Conservation (phyloP, 2,329 filamentous ascomycete genomes). For the Claviceps sp. region DNA sequence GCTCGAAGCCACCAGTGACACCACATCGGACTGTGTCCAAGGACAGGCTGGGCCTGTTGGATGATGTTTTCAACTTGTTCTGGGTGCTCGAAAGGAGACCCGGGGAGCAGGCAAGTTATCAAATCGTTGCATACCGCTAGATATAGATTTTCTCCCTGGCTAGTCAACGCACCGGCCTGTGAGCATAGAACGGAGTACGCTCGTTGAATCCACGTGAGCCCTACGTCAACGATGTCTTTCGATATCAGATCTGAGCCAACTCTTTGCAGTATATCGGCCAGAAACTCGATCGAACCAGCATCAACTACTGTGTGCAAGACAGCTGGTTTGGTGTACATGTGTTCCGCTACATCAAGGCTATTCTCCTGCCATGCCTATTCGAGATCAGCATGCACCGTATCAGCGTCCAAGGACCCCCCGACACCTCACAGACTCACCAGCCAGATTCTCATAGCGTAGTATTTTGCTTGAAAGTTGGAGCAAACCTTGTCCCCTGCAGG, state of each 20-base stretch:
- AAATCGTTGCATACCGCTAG: constrained; percentile 52
- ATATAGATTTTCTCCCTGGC: constrained; percentile 49
- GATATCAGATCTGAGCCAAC: constrained; percentile 50
- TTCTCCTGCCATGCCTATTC: constrained; percentile 59
- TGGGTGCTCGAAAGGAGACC: constrained; percentile 28
- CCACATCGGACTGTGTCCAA: constrained; percentile 52
- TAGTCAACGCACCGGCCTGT: constrained; percentile 40
- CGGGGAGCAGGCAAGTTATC: constrained; percentile 40
- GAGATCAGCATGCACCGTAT: constrained; percentile 8
- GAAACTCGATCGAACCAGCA: constrained; percentile 38
- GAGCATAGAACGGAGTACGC: constrained; percentile 45
- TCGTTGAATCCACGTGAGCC: constrained; percentile 61
- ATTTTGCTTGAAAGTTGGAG: constrained; percentile 40
- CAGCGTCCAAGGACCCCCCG: no score
- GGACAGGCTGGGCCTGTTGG: constrained; percentile 45
- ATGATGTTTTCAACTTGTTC: constrained; percentile 44
- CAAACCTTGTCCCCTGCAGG: no score
- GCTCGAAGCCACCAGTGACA: constrained; percentile 56
- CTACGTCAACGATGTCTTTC: constrained; percentile 38
- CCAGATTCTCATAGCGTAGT: constrained; percentile 49
- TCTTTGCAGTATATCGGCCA: constrained; percentile 57
- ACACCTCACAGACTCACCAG: constrained; percentile 36
- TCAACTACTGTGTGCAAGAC: constrained; percentile 27
- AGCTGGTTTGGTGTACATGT: constrained; percentile 54
- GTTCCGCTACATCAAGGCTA: constrained; percentile 62